Evolutionary conservation across 306 rosid species (phyloP).

Genomic region (Gynostemma pentaphyllum): DNA sequence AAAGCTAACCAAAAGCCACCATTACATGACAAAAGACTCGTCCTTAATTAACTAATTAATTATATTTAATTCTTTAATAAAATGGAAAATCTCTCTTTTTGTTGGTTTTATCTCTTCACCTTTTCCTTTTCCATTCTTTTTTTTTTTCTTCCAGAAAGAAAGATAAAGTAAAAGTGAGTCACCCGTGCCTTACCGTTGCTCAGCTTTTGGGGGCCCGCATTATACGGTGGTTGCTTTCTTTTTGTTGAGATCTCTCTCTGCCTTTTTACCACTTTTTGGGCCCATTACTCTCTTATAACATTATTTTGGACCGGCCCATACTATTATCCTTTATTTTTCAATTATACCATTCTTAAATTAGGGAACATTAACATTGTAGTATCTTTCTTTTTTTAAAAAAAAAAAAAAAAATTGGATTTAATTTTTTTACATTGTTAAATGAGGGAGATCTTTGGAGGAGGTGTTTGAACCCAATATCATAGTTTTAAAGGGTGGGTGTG

Average conservation of each 20-base stretch:
- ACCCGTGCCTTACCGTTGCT: constrained; percentile 27
- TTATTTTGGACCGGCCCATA: too few relatives aligned
- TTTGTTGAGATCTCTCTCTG: background rate
- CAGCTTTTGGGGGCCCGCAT: constrained; percentile 25
- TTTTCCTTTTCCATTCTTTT: constrained; percentile 10
- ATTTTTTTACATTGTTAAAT: too few relatives aligned
- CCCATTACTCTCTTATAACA: too few relatives aligned
- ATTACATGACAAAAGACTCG: background rate
- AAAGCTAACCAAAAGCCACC: constrained; percentile 8
- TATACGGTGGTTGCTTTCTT: background rate
- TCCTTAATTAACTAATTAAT: background rate
- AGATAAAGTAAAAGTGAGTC: constrained; percentile 26
- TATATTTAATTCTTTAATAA: background rate
- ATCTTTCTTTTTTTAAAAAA: too few relatives aligned
- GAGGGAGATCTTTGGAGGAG: too few relatives aligned
- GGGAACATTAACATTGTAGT: too few relatives aligned
- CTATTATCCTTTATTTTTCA: too few relatives aligned
- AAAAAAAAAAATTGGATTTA: too few relatives aligned
- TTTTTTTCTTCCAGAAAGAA: constrained; percentile 1
- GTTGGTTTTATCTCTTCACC: background rate
- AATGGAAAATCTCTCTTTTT: constrained; percentile 2
- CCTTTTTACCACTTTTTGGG: constrained; percentile 12
- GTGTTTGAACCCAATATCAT: too few relatives aligned
- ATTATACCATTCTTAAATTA: too few relatives aligned
- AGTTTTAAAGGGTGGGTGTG: too few relatives aligned